Evolutionary conservation across 1,139 yeast genomes (phyloP), one percentile per base, ranked within the genome.

Genomic region (Kurtzmaniella quercitrusa): DNA sequence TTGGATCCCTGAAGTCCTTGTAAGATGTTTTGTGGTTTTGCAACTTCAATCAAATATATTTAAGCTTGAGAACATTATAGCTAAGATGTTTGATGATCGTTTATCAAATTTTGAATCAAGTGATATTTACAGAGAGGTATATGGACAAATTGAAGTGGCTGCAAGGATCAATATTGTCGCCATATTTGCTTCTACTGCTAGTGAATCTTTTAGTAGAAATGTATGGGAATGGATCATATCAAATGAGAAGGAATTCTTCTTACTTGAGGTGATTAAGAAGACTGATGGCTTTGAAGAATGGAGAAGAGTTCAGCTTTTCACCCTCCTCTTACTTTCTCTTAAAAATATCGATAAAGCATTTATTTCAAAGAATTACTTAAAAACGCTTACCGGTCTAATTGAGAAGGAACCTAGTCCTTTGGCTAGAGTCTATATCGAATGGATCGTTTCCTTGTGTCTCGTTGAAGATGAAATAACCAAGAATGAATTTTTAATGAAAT

Each of bases 401-500:
- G 69, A 58, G 8, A 58, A 55, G 2, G 96, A 89, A 49, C 80
- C 89, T 11, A 85, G 94, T 50, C 96, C 96, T 0, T 66, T 83
- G 46, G 87, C 79, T 1, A 76, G 96, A 46, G 65, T 77, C 2
- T 86, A 84, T 54, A 63, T 85, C 43, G 97, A 90, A 55, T 90
- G 97, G 97, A 63, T 85, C 37, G 74, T 90, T 0, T 36, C 38
- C 2, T 59, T 61, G 21, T 57, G 66, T 8, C 55, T 76, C 31
- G 45, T 59, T 25, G 51, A 50, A 25, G 44, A 43, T 18, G 25
- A 38, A 36, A 41, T 33, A 17, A 38, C 41, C 10, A 45, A 38
- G 18, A 37, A 41, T 36, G 33, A 39, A 7, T 43, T 53, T 29
- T 46, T 55, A 18, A 53, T 50, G 25, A 36, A 36, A 27, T 36